Base-by-base conservation (phyloP, 2,329 filamentous ascomycete genomes). In the Pseudogymnoascus sp. region DNA sequence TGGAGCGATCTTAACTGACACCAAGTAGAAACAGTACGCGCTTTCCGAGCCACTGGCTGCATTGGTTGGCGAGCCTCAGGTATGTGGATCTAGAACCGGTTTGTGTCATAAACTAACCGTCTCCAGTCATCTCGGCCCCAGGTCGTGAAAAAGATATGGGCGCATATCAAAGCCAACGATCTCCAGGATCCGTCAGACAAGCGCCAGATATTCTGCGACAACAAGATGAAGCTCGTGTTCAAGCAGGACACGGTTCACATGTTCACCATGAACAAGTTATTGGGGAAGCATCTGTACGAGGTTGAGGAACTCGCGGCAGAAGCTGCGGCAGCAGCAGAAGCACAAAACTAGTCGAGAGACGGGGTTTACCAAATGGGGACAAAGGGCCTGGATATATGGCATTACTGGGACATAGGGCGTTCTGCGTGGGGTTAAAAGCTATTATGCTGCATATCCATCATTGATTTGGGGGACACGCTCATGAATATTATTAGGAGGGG, bases 201-300 rank as follows among this genome's bases (percentile, higher is more conserved):
- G 74, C 89, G 94, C 20, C 91, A 96, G 68, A 99, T 99, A 65
- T 79, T 85, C 28, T 99, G 94, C 76, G 94, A 99, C 74, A 90
- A 96, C 22, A 86, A 85, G 67, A 88, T 99, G 88, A 86, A 90
- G 63, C 88, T 89, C 6, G 89, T 99, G 6, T 99, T 99, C 78
- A 96, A 96, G 74, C 84, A 89, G 70, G 85, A 92, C 70, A 89
- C 84, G 70, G 89, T 99, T 58, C 91, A 97, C 75, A 99, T 99
- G 94, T 99, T 99, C 75, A 92, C 91, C 67, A 97, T 99, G 93
- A 97, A 96, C 79, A 97, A 97, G 79, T 84, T 96, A 14, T 85
- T 97, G 9, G 91, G 90, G 65, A 87, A 88, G 72, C 93, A 97
- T 70, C 80, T 97, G 38, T 97, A 96, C 71, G 89, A 88, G 2